Conservation (phyloP, 306 rosid species). For the Trifolium fragiferum region DNA sequence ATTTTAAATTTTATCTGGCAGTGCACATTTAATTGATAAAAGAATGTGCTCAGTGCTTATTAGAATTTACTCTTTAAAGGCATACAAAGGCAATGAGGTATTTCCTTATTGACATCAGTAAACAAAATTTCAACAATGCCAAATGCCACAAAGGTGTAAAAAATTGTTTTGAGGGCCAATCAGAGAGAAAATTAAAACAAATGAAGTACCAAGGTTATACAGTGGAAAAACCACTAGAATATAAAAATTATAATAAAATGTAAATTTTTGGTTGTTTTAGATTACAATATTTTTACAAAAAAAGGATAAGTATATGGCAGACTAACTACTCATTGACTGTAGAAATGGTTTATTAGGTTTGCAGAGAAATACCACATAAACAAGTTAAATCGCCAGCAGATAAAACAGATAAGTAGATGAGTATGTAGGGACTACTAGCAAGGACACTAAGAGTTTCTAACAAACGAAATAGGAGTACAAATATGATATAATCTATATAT, state of each 20-base stretch:
- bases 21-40: not conserved
- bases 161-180: not conserved
- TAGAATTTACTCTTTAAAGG: not conserved
- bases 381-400: not conserved
- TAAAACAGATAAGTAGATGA: not conserved
- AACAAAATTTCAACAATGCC: not conserved
- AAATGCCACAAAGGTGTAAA: constrained; percentile 29
- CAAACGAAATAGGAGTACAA: not conserved
- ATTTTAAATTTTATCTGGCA: not conserved
- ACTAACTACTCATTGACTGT: not conserved
- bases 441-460: not conserved
- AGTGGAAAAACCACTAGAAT: constrained; percentile 8
- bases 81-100: not conserved
- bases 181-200: not conserved
- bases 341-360: constrained; percentile 1
- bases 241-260: not conserved
- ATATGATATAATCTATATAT: not conserved
- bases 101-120: constrained; percentile 5
- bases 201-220: constrained; percentile 3
- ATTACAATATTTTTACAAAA: not conserved
- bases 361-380: not conserved
- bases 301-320: not conserved
- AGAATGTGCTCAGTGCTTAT: not conserved
- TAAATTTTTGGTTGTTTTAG: not conserved
- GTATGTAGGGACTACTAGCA: not conserved